Base-by-base conservation (phyloP, 2,329 filamentous ascomycete genomes). In the Aspergillus costaricaensis region DNA sequence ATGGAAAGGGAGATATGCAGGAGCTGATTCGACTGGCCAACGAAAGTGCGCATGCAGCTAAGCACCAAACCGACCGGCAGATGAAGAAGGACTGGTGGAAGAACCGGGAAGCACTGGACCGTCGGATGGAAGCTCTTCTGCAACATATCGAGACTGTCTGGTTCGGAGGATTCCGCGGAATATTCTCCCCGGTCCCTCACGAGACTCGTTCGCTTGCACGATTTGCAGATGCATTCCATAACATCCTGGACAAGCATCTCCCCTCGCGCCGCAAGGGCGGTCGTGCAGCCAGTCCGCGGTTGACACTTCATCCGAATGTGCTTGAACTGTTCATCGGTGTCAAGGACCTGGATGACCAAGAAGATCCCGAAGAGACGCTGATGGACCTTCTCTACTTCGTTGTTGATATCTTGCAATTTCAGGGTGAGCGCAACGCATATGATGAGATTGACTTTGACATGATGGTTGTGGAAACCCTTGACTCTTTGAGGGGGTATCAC, bases 371-470 rank as follows among this genome's bases (percentile, higher is more conserved):
- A 64, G 94, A 98, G 70, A 87, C 89, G 0, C 80, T 99, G n/a
- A 92, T 89, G 67, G 95, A 99, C 73, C 80, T 99, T 27, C 84
- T 99, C 3, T 98, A 97, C 77, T 98, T 98, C 72, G 91, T 98
- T 1, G 89, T 99, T 5, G 95, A 99, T 70, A 93, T 98, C 55
- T 82, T 99, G 2, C 95, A 98, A 73, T 98, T 99, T 76, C 91
- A 96, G 68, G 95, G 95, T 15, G 96, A 99, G 77, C 86, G 88
- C 51, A 99, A 98, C 72, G 95, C 96, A 0, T 97, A 97, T 76
- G 95, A 99, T 68, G 95, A 99, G 78, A 91, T 99, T 64, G 94
- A 98, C 75, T 96, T 98, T 72, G 95, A 99, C 67, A 80, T 83
- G 67, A 96, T 99, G 86, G 87, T 93, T 5, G 84, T 98, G 41